A percentile compares a stretch with the other conserved stretches of the same genome.
phyloP scores from a whole-genome alignment of 2,329 filamentous ascomycete genomes.

The Aphanoascus verrucosus region DNA sequence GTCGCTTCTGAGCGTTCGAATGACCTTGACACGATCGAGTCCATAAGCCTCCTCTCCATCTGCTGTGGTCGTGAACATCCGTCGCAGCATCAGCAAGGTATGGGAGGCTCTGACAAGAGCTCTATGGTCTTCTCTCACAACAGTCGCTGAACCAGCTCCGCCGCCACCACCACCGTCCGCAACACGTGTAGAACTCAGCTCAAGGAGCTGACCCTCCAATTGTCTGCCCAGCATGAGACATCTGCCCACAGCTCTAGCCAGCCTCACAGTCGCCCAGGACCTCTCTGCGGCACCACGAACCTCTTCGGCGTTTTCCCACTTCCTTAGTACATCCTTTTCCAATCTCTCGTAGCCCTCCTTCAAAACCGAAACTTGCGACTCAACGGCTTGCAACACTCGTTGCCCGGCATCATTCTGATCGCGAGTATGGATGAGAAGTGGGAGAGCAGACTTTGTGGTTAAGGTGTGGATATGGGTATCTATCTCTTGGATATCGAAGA shows the following conservation, averaged over 20 bases:
- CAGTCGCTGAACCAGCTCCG: not conserved
- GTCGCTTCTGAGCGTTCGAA: constrained; percentile 58
- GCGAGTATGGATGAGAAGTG: constrained; percentile 67
- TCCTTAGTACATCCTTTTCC: constrained; percentile 73
- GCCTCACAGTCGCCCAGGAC: constrained; percentile 66
- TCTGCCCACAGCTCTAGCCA: constrained; percentile 65
- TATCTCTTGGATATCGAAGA: constrained; percentile 95
- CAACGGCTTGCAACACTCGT: constrained; percentile 63
- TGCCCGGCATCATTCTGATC: constrained; percentile 62
- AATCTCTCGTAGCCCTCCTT: constrained; percentile 77
- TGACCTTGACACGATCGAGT: constrained; percentile 60
- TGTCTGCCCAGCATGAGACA: constrained; percentile 74
- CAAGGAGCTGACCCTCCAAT: constrained; percentile 73
- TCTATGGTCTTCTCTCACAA: constrained; percentile 56
- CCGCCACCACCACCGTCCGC: not conserved
- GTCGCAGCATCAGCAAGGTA: constrained; percentile 64
- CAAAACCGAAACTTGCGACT: constrained; percentile 66
- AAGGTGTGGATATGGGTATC: constrained; percentile 89
- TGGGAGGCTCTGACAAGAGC: constrained; percentile 73
- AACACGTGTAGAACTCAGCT: constrained; percentile 46
- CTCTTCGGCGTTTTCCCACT: constrained; percentile 76
- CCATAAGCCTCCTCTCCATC: constrained; percentile 66
- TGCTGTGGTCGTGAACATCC: constrained; percentile 57
- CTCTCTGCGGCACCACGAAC: constrained; percentile 66
- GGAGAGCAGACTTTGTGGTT: constrained; percentile 71